A percentile compares a stretch with the other conserved stretches of the same genome.
Evolutionary conservation across 805 yeast species (phyloP).

Genomic region (Metschnikowia cerradonensis): DNA sequence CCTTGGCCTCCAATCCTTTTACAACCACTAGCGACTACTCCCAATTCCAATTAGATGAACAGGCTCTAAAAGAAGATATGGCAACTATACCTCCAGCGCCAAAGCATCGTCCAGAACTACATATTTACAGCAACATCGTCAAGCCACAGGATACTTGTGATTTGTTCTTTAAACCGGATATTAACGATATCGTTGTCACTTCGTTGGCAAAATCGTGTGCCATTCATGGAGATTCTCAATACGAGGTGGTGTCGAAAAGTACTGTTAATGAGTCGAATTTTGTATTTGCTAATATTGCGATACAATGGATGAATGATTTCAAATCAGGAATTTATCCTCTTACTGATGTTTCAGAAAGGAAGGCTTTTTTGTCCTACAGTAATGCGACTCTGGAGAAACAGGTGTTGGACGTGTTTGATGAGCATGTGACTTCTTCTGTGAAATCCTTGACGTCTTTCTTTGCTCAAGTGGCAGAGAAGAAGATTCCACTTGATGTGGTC

Average conservation of each 20-base stretch:
- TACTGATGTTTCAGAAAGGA: slow-evolving; percentile 11
- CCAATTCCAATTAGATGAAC: slow-evolving; percentile 26
- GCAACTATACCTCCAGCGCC: slow-evolving; percentile 35
- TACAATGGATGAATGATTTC: slow-evolving; percentile 29
- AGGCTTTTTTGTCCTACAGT: slow-evolving; percentile 13
- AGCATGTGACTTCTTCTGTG: slow-evolving; percentile 1
- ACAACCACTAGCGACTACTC: slow-evolving; percentile 26
- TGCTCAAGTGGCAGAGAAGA: background rate
- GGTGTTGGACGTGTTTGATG: background rate
- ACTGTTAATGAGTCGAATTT: slow-evolving; percentile 15
- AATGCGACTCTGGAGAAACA: slow-evolving; percentile 5
- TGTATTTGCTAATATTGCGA: slow-evolving; percentile 25
- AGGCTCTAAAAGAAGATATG: slow-evolving; percentile 26
- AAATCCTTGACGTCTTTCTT: slow-evolving; percentile 6
- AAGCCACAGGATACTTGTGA: slow-evolving; percentile 36
- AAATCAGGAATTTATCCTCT: slow-evolving; percentile 20
- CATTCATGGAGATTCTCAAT: slow-evolving; percentile 25
- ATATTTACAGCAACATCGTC: slow-evolving; percentile 22
- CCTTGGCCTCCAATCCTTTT: slow-evolving; percentile 14
- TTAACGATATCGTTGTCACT: slow-evolving; percentile 29
- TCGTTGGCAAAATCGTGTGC: slow-evolving; percentile 27
- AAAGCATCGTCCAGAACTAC: slow-evolving; percentile 8
- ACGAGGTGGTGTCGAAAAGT: slow-evolving; percentile 20
- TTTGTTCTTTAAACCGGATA: slow-evolving; percentile 24
- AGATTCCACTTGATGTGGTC: slow-evolving; percentile 8